Evolutionary conservation across 2,329 filamentous ascomycete genomes (phyloP).

Genomic region (Aureobasidium sp.): DNA sequence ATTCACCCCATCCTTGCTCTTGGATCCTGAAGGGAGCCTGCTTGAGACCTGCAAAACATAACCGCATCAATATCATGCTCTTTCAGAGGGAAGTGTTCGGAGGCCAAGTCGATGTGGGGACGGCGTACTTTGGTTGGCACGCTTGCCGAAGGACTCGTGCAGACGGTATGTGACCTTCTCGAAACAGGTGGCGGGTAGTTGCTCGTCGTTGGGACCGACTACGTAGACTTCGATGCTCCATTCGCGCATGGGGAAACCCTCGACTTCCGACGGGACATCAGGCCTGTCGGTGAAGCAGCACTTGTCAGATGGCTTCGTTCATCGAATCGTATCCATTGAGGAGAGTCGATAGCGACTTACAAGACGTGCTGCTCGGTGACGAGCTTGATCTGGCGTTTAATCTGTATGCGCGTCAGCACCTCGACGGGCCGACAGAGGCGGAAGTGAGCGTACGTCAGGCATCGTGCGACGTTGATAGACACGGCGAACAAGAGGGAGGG

Average conservation of each 20-base stretch:
- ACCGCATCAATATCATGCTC: not conserved
- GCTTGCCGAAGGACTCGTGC: constrained; percentile 87
- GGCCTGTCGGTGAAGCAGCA: not conserved
- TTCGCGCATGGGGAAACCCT: constrained; percentile 84
- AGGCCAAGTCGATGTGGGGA: not conserved
- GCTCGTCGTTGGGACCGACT: constrained; percentile 77
- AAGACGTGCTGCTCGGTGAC: constrained; percentile 85
- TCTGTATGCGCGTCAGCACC: constrained; percentile 36
- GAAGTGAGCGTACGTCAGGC: constrained; percentile 31
- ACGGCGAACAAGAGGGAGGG: not conserved
- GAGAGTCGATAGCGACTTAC: constrained; percentile 49
- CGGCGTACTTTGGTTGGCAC: constrained; percentile 67
- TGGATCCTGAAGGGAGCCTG: constrained; percentile 80
- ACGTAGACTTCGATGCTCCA: constrained; percentile 87
- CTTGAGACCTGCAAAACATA: constrained; percentile 58
- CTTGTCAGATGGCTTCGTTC: not conserved
- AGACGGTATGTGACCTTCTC: constrained; percentile 89
- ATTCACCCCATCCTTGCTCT: constrained; percentile 98
- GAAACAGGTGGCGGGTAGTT: constrained; percentile 76
- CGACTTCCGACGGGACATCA: constrained; percentile 71
- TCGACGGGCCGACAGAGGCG: constrained; percentile 1
- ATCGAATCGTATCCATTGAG: not conserved
- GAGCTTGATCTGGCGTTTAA: constrained; percentile 85
- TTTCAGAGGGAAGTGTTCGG: not conserved
- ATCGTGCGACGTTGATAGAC: constrained; percentile 20